Conservation (phyloP, 2,329 filamentous ascomycete species). For the Aspergillus floridensis region DNA sequence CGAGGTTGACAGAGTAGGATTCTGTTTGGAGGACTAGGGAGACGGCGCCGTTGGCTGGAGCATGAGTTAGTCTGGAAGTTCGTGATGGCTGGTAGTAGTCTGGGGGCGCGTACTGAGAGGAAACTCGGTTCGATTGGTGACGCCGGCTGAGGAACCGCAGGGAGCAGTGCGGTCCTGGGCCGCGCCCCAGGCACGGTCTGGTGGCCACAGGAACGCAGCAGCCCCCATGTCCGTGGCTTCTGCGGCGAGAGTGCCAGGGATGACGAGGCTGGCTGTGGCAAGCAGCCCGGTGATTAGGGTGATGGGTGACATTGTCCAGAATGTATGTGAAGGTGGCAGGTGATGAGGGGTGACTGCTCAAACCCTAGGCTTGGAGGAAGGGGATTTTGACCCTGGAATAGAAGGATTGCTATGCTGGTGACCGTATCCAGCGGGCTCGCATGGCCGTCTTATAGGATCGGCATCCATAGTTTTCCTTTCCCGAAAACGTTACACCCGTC, state of each 20-base stretch:
- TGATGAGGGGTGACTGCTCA: not conserved
- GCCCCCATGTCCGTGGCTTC: constrained; percentile 50
- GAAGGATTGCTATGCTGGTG: not conserved
- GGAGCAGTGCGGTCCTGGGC: constrained; percentile 56
- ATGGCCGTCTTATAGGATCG: not conserved
- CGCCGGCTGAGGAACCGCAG: constrained; percentile 53
- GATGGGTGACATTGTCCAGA: constrained; percentile 12
- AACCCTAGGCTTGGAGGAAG: not conserved
- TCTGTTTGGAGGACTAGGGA: constrained; percentile 58
- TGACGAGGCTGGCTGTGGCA: not conserved
- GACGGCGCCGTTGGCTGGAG: constrained; percentile 54
- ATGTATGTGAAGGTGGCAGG: not conserved
- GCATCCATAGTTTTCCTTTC: not conserved
- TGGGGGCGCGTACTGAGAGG: constrained; percentile 48
- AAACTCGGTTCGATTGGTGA: constrained; percentile 55
- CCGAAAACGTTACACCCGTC: not conserved
- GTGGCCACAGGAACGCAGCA: constrained; percentile 61
- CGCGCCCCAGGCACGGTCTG: constrained; percentile 56
- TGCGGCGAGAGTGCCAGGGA: constrained; percentile 6
- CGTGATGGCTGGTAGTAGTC: not conserved
- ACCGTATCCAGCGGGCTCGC: not conserved
- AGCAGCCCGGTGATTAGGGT: not conserved
- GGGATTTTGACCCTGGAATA: not conserved
- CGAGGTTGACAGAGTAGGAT: constrained; percentile 54
- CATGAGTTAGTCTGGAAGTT: not conserved